Percentiles rank a stretch among this genome's conserved stretches.
Conservation (phyloP, 2,329 filamentous ascomycete genomes). For the Atkinsonella texensis region DNA sequence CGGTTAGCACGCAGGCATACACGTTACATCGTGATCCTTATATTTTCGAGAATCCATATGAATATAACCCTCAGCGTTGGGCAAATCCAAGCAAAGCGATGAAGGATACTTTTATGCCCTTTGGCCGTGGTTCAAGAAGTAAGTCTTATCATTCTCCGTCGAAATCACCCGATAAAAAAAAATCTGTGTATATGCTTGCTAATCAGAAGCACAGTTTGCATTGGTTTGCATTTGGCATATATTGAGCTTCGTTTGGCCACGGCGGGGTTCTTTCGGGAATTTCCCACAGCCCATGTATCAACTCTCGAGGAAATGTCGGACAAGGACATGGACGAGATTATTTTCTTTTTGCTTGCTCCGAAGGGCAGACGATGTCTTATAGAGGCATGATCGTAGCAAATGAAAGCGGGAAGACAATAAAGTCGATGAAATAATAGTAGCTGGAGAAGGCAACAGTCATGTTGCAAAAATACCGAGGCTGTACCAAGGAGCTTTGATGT, state of each 20-base stretch:
- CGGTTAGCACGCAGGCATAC: constrained; percentile 31
- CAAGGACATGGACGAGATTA: constrained; percentile 21
- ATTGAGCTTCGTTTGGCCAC: constrained; percentile 42
- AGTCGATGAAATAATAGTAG: too few species aligned
- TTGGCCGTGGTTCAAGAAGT: constrained; percentile 39
- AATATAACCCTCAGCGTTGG: constrained; percentile 10
- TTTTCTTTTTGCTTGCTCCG: constrained; percentile 23
- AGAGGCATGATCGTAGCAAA: not conserved
- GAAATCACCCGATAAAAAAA: not conserved
- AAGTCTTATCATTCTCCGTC: constrained; percentile 1
- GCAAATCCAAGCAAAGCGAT: constrained; percentile 20
- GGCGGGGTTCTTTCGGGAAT: constrained; percentile 39
- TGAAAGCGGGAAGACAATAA: not conserved
- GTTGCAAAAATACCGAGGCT: too few species aligned
- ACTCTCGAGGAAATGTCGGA: constrained; percentile 21
- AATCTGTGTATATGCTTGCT: not conserved
- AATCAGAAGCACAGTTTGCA: constrained; percentile 24
- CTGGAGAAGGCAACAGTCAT: too few species aligned
- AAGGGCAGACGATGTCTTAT: constrained; percentile 21
- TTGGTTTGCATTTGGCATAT: constrained; percentile 44
- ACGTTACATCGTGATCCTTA: constrained; percentile 31
- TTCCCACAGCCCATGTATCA: constrained; percentile 22
- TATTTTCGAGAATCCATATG: constrained; percentile 28
- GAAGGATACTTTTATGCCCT: constrained; percentile 38
- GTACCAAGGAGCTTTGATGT: too few species aligned